Conservation (phyloP, 176 grass and related monocot species). For the Bothriochloa decipiens region DNA sequence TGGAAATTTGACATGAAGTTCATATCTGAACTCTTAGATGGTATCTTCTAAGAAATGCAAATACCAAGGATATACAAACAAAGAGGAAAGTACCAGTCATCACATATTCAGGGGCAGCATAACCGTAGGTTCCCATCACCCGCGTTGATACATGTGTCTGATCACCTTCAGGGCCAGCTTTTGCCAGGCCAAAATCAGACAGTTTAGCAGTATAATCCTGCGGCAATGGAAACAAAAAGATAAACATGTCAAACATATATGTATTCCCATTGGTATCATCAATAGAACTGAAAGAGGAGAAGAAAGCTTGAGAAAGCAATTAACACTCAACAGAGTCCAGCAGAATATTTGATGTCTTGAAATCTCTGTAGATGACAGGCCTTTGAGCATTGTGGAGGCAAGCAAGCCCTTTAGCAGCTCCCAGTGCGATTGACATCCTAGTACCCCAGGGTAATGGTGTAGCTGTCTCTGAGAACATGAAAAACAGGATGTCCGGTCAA, state of each 20-base stretch:
- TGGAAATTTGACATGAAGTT: constrained; percentile 15
- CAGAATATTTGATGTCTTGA: constrained; percentile 99
- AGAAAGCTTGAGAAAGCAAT: constrained; percentile 34
- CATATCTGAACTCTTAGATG: not conserved
- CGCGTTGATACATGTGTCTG: constrained; percentile 98
- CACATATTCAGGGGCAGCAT: constrained; percentile 99
- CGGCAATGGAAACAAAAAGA: constrained; percentile 42
- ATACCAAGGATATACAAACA: not conserved
- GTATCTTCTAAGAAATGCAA: not conserved
- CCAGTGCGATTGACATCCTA: constrained; percentile 97
- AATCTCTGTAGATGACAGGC: constrained; percentile 96
- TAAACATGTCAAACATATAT: constrained; percentile 25
- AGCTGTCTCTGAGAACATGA: constrained; percentile 64
- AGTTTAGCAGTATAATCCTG: constrained; percentile 98
- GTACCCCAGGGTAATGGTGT: constrained; percentile 82
- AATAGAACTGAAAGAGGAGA: constrained; percentile 33
- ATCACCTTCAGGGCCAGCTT: constrained; percentile 95
- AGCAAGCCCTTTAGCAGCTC: constrained; percentile 95
- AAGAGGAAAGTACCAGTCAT: constrained; percentile 81
- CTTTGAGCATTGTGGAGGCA: constrained; percentile 95
- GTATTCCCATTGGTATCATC: not conserved
- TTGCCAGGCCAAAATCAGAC: constrained; percentile 97
- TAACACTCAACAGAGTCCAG: constrained; percentile 82
- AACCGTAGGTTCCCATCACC: constrained; percentile 98
- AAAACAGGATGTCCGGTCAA: constrained; percentile 13